Conservation (phyloP, 305 asterid species). For the Petunia hybrid region DNA sequence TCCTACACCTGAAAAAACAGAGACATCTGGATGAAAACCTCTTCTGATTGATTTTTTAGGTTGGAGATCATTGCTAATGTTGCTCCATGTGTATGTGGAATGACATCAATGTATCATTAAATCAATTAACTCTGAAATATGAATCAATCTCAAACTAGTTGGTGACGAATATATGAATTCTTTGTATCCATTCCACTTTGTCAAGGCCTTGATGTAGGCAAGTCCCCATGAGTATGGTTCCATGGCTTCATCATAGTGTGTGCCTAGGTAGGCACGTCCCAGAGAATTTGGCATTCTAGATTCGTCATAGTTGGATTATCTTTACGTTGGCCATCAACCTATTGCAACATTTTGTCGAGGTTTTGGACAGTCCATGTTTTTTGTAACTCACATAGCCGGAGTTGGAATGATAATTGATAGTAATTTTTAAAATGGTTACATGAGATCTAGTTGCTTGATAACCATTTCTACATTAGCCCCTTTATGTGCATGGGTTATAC, state of each 20-base stretch:
- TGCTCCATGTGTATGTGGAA: background rate
- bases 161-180: background rate
- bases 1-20: background rate
- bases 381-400: background rate
- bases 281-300: too few species aligned
- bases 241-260: background rate
- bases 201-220: background rate
- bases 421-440: background rate
- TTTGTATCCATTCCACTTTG: background rate
- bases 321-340: background rate
- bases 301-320: too few species aligned
- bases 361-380: background rate
- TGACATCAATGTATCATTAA: background rate
- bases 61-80: slow-evolving; percentile 7
- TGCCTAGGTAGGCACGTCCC: background rate
- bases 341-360: background rate
- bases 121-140: background rate
- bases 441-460: background rate
- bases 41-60: slow-evolving; percentile 6
- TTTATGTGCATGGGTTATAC: background rate
- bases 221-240: too few species aligned
- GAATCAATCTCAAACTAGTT: background rate
- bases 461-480: background rate
- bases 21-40: background rate
- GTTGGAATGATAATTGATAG: slow-evolving; percentile 4